These are phyloP conservation scores for Prunus mira DNA, from an alignment of 306 rosid genomes.

Conservation along the genomic window DNA sequence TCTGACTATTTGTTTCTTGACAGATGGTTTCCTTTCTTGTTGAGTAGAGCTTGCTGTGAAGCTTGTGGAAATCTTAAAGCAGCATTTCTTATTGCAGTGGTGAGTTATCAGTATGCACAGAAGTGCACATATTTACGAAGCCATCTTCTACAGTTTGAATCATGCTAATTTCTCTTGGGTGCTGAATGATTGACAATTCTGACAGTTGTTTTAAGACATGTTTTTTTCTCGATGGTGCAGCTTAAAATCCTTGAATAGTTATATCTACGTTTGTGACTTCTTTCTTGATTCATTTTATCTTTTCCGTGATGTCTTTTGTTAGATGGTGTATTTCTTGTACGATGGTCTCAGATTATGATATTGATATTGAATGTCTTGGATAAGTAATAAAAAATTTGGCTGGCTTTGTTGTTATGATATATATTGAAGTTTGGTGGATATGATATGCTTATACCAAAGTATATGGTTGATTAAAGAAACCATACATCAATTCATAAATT, in stretches of 20 bases:
- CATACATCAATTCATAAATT: not conserved
- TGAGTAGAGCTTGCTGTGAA: constrained; percentile 88
- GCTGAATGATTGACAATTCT: not conserved
- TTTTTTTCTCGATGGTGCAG: not conserved
- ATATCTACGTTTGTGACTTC: not conserved
- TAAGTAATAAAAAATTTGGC: not conserved
- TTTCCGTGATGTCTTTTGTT: not conserved
- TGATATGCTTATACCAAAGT: not conserved
- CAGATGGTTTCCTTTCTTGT: constrained; percentile 98
- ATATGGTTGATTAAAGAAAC: not conserved
- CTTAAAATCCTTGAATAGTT: not conserved
- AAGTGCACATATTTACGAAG: not conserved
- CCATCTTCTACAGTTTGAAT: not conserved
- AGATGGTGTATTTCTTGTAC: not conserved
- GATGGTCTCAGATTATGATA: not conserved
- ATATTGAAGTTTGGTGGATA: not conserved
- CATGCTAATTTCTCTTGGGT: not conserved
- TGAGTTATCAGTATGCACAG: constrained; percentile 40
- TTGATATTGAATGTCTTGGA: not conserved
- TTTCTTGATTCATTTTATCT: not conserved
- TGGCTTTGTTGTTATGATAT: not conserved
- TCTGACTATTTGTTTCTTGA: constrained; percentile 21
- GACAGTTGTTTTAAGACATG: not conserved
- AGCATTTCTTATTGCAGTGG: constrained; percentile 97
- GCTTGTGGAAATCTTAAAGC: constrained; percentile 99